Evolutionary conservation across 2,329 filamentous ascomycete species (phyloP), one percentile per base, ranked within the genome.

Genomic region (Phoma sp.): DNA sequence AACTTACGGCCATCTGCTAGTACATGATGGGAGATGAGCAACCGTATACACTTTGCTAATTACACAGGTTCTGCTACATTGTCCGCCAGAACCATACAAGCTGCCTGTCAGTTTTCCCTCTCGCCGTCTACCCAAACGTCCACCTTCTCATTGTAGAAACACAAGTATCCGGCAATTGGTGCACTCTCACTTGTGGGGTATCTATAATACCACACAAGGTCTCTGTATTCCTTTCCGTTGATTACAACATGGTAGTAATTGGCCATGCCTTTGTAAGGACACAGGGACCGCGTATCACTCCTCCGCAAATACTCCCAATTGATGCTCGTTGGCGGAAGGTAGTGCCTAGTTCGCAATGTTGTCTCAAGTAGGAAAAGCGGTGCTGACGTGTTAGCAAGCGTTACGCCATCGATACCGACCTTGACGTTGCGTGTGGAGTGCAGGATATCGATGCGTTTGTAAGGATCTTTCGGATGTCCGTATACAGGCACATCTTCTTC

Each of bases 121-220:
- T 74, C 65, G 1, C 85, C 85, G 56, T 85, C 83, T 5, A 88
- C 59, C 51, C 78, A 75, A n/a, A 89, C 79, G 55, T 88, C 83
- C 1, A 89, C 84, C 71, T 85, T 86, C 68, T 89, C 87, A 58
- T 89, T 87, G 59, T 88, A 89, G 55, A 89, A 89, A 64, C 85
- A 88, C 47, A 87, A 41, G 41, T 79, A 66, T 2, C 85, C 85
- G 1, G 81, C 81, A 55, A 89, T 76, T 2, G 70, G 72, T 2
- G 78, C 80, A 50, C 82, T 83, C 70, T 89, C 87, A 0, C 76
- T 62, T 0, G 81, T 83, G 2, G 87, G 85, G 9, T 79, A 77
- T 13, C 74, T 74, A 51, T 89, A 89, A 53, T 82, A 88, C 87
- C 87, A 89, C 1, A 86, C 78, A 2, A 85, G 48, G 62, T 88